phyloP scores from a whole-genome alignment of 768 basidiomycete genomes.

The Trametes meyenii region DNA sequence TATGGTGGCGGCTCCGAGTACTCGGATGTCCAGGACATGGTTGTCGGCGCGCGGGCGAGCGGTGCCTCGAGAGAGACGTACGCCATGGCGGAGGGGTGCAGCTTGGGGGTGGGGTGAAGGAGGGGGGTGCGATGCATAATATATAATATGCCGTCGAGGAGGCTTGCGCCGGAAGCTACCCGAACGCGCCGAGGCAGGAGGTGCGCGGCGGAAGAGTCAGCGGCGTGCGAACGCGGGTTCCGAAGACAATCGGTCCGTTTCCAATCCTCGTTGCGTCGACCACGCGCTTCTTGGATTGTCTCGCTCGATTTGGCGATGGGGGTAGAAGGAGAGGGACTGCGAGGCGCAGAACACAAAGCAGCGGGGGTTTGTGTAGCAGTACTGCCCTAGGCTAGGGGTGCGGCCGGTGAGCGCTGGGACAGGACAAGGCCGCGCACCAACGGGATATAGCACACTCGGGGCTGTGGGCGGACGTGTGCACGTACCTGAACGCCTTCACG shows the following conservation, averaged over 20 bases:
- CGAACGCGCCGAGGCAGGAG: conserved; percentile 6
- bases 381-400: too few species aligned
- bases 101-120: conserved; percentile 21
- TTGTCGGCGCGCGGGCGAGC: conserved; percentile 16
- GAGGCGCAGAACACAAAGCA: conserved; percentile 14
- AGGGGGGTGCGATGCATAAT: conserved; percentile 26
- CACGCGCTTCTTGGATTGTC: conserved; percentile 12
- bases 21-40: conserved; percentile 27
- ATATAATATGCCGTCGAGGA: background rate
- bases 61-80: conserved; percentile 21
- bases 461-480: background rate
- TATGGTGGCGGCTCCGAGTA: conserved; percentile 32
- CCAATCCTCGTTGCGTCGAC: conserved; percentile 19
- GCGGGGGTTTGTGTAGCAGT: background rate
- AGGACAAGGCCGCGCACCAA: conserved; percentile 2
- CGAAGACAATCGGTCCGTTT: conserved; percentile 23
- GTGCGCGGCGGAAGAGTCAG: conserved; percentile 14
- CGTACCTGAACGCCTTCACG: background rate
- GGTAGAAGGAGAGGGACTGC: conserved; percentile 2
- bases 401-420: background rate
- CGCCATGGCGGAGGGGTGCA: conserved; percentile 22
- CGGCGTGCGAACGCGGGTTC: conserved; percentile 16
- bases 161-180: conserved; percentile 12
- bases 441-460: conserved; percentile 3
- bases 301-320: conserved; percentile 13